Evolutionary conservation across 176 grass and related monocot species (phyloP).

Genomic region (Aegilops longissima): DNA sequence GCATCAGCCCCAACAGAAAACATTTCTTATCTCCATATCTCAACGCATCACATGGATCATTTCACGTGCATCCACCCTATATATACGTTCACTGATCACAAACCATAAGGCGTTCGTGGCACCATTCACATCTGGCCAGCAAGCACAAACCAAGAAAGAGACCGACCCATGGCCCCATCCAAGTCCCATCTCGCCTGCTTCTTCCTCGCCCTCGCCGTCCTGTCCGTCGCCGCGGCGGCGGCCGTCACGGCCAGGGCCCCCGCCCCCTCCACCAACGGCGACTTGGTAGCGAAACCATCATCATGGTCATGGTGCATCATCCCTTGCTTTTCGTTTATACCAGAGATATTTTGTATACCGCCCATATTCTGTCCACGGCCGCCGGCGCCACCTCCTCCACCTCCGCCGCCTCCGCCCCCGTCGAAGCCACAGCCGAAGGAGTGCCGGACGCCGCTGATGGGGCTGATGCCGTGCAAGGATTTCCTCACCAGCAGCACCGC

Average conservation of each 20-base stretch:
- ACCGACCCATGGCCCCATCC: not conserved
- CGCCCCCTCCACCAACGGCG: not conserved
- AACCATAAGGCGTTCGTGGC: no score
- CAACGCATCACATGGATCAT: not conserved
- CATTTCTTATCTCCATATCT: not conserved
- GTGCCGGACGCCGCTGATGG: not conserved
- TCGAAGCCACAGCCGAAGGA: not conserved
- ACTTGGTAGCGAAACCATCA: not conserved
- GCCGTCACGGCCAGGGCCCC: not conserved
- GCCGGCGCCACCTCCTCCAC: accelerated
- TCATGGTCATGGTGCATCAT: not conserved
- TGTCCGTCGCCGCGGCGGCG: not conserved
- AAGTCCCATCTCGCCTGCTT: not conserved
- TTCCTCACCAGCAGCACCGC: not conserved
- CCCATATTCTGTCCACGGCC: not conserved
- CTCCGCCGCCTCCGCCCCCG: not conserved
- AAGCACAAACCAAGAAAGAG: not conserved
- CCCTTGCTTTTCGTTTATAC: not conserved
- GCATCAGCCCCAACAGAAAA: not conserved
- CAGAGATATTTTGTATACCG: not conserved
- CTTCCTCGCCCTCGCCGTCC: not conserved
- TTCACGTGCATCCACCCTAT: not conserved
- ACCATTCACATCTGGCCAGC: not conserved
- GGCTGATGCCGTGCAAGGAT: conserved; percentile 19
- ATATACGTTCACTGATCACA: not conserved